Evolutionary conservation across 2,329 filamentous ascomycete genomes (phyloP).

Genomic region (Cordyceps javanica): DNA sequence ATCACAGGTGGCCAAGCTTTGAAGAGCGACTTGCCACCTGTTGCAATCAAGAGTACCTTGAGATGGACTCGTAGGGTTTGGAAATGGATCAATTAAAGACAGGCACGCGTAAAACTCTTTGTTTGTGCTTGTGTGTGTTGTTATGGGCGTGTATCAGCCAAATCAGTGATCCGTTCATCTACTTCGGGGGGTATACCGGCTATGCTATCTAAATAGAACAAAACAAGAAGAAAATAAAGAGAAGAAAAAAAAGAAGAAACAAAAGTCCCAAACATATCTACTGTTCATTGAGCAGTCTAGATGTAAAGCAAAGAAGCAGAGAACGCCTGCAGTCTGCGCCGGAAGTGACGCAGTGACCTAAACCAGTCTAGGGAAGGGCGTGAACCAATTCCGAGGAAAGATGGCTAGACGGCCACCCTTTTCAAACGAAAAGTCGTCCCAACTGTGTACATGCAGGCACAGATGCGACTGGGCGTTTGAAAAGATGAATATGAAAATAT

Average conservation of each 20-base stretch:
- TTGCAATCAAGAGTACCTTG: too few species aligned
- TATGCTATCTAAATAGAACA: conserved; percentile 9
- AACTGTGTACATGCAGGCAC: neutral
- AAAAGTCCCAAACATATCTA: neutral
- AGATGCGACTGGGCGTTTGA: neutral
- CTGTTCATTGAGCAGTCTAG: neutral
- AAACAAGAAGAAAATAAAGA: neutral
- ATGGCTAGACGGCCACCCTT: neutral
- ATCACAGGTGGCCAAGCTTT: conserved; percentile 41
- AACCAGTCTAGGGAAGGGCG: neutral
- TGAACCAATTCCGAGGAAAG: neutral
- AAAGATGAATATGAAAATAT: neutral
- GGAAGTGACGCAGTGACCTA: neutral
- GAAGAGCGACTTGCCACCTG: too few species aligned
- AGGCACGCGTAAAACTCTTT: too few species aligned
- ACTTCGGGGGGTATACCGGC: conserved; percentile 7
- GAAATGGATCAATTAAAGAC: too few species aligned
- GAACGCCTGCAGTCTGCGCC: conserved; percentile 1
- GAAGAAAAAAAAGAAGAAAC: neutral
- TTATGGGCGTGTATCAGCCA: neutral
- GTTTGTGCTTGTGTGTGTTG: too few species aligned
- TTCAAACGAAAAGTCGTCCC: neutral
- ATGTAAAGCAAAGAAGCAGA: neutral
- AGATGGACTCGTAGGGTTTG: too few species aligned
- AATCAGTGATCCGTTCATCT: neutral